Evolutionary conservation across 179 eudicot genomes (phyloP).

Genomic region (Beta corolliflora): DNA sequence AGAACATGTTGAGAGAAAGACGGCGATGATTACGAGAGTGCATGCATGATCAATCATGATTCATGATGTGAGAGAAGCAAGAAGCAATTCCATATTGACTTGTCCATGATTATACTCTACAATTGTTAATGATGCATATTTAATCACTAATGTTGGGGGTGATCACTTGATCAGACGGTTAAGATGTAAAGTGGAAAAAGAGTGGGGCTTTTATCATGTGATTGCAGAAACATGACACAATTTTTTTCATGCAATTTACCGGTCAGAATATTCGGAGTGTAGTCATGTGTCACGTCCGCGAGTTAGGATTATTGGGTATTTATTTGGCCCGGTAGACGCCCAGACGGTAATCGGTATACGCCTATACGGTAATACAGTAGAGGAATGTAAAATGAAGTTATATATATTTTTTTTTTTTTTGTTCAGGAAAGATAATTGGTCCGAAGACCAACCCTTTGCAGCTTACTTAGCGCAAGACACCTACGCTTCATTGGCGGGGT

Average conservation of each 20-base stretch:
- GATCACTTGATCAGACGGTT: not conserved
- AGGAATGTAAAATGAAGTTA: too few species aligned
- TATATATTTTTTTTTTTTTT: too few species aligned
- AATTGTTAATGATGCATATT: not conserved
- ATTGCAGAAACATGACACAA: too few species aligned
- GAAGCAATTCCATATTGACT: constrained; percentile 9
- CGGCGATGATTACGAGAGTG: constrained; percentile 22
- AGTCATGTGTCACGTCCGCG: constrained; percentile 11
- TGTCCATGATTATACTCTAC: not conserved
- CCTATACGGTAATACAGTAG: too few species aligned
- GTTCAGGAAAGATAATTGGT: too few species aligned
- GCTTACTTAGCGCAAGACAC: too few species aligned
- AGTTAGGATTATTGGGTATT: too few species aligned
- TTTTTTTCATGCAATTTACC: not conserved
- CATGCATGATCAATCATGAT: not conserved
- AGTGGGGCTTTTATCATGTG: too few species aligned
- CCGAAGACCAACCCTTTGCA: too few species aligned
- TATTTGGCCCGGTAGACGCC: not conserved
- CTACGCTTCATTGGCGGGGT: too few species aligned
- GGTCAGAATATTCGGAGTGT: constrained; percentile 13
- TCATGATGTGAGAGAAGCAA: not conserved
- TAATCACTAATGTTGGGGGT: not conserved
- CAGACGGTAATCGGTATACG: too few species aligned
- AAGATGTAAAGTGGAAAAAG: not conserved
- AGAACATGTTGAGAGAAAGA: constrained; percentile 26